Percentiles rank a stretch among this genome's conserved stretches.
phyloP scores from a whole-genome alignment of 2,329 filamentous ascomycete species.

The Tolypocladium cylindrosporum region DNA sequence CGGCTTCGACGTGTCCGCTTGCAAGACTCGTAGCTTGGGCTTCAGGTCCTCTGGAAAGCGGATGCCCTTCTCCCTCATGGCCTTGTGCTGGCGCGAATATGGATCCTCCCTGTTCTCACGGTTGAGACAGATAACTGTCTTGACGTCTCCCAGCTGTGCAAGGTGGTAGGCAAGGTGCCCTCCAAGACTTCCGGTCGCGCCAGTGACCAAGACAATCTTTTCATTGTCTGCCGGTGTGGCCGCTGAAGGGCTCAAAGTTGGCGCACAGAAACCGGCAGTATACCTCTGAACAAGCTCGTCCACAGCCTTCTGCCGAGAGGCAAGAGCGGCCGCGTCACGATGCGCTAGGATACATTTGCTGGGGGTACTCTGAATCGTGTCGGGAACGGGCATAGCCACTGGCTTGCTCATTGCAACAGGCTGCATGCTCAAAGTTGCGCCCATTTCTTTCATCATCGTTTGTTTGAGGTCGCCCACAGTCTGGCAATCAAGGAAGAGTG shows the following conservation, averaged over 20 bases:
- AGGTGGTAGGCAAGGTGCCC: conserved; percentile 21
- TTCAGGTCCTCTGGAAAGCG: not conserved
- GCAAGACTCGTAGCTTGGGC: conserved; percentile 1
- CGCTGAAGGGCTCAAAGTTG: not conserved
- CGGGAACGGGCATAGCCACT: not conserved
- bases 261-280: not conserved
- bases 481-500: conserved; percentile 40
- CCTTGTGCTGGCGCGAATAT: not conserved
- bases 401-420: not conserved
- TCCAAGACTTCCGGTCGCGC: conserved; percentile 27
- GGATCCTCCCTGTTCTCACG: conserved; percentile 13
- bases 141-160: conserved; percentile 16
- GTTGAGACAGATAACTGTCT: conserved; percentile 33
- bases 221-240: not conserved
- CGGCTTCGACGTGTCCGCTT: conserved; percentile 15
- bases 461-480: conserved; percentile 43
- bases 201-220: conserved; percentile 23
- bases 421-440: not conserved
- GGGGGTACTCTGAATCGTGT: not conserved
- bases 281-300: conserved; percentile 1
- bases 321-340: not conserved
- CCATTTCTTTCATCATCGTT: not conserved
- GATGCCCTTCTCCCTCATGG: conserved; percentile 1
- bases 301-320: conserved; percentile 1
- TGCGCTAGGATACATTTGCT: not conserved